A percentile compares a stretch with the other conserved stretches of the same genome.
Conservation (phyloP, 257 asterid genomes). For the Ilex aquifolium region DNA sequence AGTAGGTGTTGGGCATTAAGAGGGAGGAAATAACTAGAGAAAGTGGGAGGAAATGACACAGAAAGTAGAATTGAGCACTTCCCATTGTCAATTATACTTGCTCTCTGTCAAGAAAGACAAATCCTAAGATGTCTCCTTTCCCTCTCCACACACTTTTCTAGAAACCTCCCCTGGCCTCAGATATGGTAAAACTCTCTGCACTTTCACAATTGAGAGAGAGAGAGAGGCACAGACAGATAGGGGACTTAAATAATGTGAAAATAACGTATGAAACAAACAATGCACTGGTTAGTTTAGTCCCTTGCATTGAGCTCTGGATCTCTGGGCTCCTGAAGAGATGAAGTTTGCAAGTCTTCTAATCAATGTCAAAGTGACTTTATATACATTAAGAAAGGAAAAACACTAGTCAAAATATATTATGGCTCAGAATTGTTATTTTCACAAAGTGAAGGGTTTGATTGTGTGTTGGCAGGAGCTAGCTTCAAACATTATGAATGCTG, state of each 20-base stretch:
- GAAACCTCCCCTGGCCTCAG: constrained; percentile 13
- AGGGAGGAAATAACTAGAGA: not conserved
- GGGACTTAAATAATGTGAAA: constrained; percentile 10
- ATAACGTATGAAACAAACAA: too few relatives aligned
- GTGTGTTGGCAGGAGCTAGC: not conserved
- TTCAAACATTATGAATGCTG: not conserved
- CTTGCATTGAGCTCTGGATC: too few relatives aligned
- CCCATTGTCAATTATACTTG: constrained; percentile 8
- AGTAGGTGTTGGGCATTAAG: not conserved
- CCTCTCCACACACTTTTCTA: constrained; percentile 4
- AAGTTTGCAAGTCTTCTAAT: too few relatives aligned
- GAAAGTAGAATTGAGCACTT: not conserved
- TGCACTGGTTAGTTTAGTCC: too few relatives aligned
- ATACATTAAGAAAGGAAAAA: too few relatives aligned
- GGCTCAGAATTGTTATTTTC: constrained; percentile 15
- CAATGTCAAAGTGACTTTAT: too few relatives aligned
- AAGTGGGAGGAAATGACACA: not conserved
- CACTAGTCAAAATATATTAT: too few relatives aligned
- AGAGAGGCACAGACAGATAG: constrained; percentile 12
- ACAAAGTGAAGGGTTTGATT: constrained; percentile 25
- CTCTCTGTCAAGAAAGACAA: constrained; percentile 26
- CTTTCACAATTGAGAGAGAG: constrained; percentile 27
- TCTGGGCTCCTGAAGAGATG: too few relatives aligned
- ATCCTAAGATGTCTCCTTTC: constrained; percentile 15
- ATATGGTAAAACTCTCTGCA: constrained; percentile 17